Conservation (phyloP, 768 basidiomycete genomes). For the Suillus lakei region DNA sequence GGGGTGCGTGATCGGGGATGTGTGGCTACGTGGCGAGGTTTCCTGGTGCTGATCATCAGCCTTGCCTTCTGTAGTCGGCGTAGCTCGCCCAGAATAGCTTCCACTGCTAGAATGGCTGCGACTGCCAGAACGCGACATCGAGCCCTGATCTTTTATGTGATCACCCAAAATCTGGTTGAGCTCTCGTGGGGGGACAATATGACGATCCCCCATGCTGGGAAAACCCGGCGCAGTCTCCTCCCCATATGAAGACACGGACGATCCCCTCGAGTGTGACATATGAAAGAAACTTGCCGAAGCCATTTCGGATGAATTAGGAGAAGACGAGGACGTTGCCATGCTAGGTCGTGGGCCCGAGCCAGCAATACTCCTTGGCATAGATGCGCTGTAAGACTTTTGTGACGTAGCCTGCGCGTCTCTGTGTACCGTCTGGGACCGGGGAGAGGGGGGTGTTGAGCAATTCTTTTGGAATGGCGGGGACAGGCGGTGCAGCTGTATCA, state of each 20-base stretch:
- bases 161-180: conserved; percentile 46
- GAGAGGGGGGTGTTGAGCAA: conserved; percentile 20
- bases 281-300: conserved; percentile 59
- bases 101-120: conserved; percentile 20
- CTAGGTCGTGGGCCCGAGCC: conserved; percentile 40
- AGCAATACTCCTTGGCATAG: conserved; percentile 18
- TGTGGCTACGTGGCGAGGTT: conserved; percentile 51
- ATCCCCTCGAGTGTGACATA: conserved; percentile 50
- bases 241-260: conserved; percentile 62
- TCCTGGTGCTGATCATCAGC: conserved; percentile 13
- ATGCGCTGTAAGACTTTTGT: conserved; percentile 6
- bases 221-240: conserved; percentile 45
- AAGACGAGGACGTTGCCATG: conserved; percentile 61
- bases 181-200: conserved; percentile 62
- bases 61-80: conserved; percentile 13
- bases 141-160: conserved; percentile 14
- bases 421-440: not conserved
- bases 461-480: conserved; percentile 62
- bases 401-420: not conserved
- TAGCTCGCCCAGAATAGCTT: conserved; percentile 23
- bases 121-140: conserved; percentile 19
- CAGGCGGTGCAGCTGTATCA: conserved; percentile 50
- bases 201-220: conserved; percentile 41
- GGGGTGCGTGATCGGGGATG: conserved; percentile 50
- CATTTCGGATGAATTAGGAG: conserved; percentile 62